These are phyloP conservation scores for Verticillium nubilum DNA, from an alignment of 2,329 filamentous ascomycete species.

Conservation along the genomic window DNA sequence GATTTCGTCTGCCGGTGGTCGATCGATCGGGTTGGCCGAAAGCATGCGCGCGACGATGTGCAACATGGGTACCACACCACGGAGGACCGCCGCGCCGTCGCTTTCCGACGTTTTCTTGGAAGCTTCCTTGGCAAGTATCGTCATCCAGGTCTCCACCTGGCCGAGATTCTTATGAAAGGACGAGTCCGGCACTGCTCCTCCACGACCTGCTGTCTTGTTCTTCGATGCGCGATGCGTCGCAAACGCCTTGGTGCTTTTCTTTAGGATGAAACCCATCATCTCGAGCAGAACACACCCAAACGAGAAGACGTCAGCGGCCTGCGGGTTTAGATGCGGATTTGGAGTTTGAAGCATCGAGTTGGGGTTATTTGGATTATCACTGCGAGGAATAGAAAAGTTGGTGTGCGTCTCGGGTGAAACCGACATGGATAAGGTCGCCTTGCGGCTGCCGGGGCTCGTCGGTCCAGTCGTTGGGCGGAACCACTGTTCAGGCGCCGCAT, in stretches of 20 bases:
- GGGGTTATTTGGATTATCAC: slow-evolving; percentile 20
- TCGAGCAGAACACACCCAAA: slow-evolving; percentile 69
- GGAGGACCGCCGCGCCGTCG: slow-evolving; percentile 39
- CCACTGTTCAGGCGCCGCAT: slow-evolving; percentile 65
- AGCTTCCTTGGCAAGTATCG: slow-evolving; percentile 53
- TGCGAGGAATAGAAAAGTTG: slow-evolving; percentile 30
- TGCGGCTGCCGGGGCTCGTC: slow-evolving; percentile 24
- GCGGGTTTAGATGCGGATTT: slow-evolving; percentile 41
- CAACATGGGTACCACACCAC: slow-evolving; percentile 46
- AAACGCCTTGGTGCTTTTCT: slow-evolving; percentile 62
- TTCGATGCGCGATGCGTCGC: slow-evolving; percentile 60
- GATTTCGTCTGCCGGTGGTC: slow-evolving; percentile 48
- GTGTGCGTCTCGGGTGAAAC: slow-evolving; percentile 28
- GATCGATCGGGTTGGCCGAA: slow-evolving; percentile 41
- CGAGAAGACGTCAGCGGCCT: slow-evolving; percentile 66
- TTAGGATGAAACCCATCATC: slow-evolving; percentile 62
- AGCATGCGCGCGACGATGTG: slow-evolving; percentile 51
- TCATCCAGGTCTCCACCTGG: slow-evolving; percentile 66
- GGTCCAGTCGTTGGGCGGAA: slow-evolving; percentile 32
- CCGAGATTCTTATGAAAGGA: slow-evolving; percentile 68
- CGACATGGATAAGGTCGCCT: slow-evolving; percentile 23
- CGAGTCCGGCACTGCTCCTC: slow-evolving; percentile 59
- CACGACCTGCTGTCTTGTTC: slow-evolving; percentile 52
- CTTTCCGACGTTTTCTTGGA: slow-evolving; percentile 33
- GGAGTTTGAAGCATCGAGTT: slow-evolving; percentile 29